phyloP scores from a whole-genome alignment of 2,329 filamentous ascomycete species.

The Curvularia lunata region DNA sequence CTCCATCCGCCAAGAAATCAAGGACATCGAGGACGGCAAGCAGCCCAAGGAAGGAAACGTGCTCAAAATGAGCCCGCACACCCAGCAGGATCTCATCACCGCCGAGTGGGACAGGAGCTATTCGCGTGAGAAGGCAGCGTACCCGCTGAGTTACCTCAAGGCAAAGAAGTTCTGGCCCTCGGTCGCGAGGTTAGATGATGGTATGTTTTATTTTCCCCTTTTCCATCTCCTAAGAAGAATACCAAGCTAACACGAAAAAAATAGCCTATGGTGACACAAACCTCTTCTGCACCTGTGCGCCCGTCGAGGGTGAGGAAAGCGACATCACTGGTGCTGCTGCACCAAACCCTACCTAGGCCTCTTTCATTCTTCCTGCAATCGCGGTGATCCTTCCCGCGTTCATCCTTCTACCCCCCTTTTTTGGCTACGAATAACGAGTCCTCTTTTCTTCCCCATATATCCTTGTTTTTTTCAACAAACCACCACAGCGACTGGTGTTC shows the following conservation, averaged over 20 bases:
- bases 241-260: slow-evolving; percentile 27
- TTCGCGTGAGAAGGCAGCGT: slow-evolving; percentile 80
- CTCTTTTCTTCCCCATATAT: not conserved
- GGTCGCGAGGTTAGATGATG: slow-evolving; percentile 85
- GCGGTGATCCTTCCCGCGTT: not conserved
- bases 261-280: slow-evolving; percentile 88
- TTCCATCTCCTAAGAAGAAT: not conserved
- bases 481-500: slow-evolving; percentile 4
- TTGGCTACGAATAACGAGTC: not conserved
- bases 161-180: slow-evolving; percentile 99
- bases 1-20: slow-evolving; percentile 83
- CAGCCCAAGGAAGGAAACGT: slow-evolving; percentile 79
- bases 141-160: slow-evolving; percentile 78
- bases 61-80: slow-evolving; percentile 88
- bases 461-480: slow-evolving; percentile 8
- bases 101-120: slow-evolving; percentile 86
- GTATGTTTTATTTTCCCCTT: slow-evolving; percentile 58
- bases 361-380: not conserved
- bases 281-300: slow-evolving; percentile 92
- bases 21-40: slow-evolving; percentile 78
- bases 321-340: slow-evolving; percentile 45
- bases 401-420: not conserved
- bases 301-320: slow-evolving; percentile 64
- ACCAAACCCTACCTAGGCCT: slow-evolving; percentile 39
- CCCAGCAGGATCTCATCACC: slow-evolving; percentile 76